Percentiles rank a stretch among this genome's conserved stretches.
phyloP scores from a whole-genome alignment of 345 rosid species.

The Populus ilicifolia region DNA sequence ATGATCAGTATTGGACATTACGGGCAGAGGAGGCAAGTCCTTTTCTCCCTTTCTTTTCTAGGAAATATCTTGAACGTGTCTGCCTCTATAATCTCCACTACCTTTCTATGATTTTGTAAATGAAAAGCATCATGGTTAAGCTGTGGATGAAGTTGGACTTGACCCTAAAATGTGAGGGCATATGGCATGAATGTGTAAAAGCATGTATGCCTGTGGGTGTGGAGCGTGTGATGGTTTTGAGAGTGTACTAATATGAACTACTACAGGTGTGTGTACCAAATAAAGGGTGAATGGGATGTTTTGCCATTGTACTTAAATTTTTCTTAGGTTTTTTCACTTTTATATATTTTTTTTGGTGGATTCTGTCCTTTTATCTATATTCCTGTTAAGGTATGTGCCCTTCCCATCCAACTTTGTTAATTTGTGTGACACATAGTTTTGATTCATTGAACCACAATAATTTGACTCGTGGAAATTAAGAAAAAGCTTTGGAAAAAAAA shows the following conservation, averaged over 20 bases:
- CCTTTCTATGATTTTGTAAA: not conserved
- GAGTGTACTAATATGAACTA: not conserved
- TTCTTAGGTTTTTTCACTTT: no score
- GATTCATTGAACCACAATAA: no score
- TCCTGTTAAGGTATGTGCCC: no score
- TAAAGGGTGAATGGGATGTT: no score
- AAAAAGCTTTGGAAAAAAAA: no score
- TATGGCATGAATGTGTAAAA: not conserved
- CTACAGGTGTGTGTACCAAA: not conserved
- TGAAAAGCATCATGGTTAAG: not conserved
- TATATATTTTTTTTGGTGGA: no score
- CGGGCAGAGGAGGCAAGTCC: constrained; percentile 89
- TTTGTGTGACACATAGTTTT: no score
- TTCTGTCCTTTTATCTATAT: no score
- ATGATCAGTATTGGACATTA: constrained; percentile 94
- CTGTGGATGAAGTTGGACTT: not conserved
- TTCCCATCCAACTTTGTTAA: no score
- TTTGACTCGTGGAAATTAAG: no score
- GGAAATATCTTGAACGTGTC: not conserved
- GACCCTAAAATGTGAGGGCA: not conserved
- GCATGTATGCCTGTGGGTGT: not conserved
- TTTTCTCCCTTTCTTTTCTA: not conserved
- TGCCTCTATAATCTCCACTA: not conserved
- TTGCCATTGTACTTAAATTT: no score
- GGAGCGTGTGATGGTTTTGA: not conserved